Evolutionary conservation across 148 eudicot genomes (phyloP), one percentile per base, ranked within the genome.

Genomic region (Chenopodium suecicum): DNA sequence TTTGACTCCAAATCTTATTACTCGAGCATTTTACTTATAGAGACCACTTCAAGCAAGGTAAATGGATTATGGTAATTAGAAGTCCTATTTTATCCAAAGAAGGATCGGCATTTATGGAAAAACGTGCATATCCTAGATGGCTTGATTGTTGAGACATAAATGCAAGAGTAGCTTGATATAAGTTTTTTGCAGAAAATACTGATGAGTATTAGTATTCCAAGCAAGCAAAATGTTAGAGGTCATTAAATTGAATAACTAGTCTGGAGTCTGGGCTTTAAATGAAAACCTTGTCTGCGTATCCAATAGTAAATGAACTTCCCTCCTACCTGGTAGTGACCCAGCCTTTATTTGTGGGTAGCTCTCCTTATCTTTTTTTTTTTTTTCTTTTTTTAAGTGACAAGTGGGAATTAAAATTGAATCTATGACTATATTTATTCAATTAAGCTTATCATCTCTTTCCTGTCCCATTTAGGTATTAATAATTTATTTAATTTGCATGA

Each of bases 281-380:
- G 79, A 66, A 68, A 82, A 50, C 79, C 74, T 75, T 82, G 75
- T 69, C 41, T 82, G 56, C 52, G 70, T 76, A 76, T 76, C 69
- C 80, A 56, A 68, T 74, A 83, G 82, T 83, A 83, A 83, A 83
- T 83, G 85, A 83, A 83, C 85, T 75, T 82, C 62, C 78, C 82
- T 83, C 79, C 79, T 75, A 79, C 79, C 79, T 58, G 80, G 58
- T 78, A 63, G 70, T 74, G 70, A 67, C 70, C 62, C 79, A 56
- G 70, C 54, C 17, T 72, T 72, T 72, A 72, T 72, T 72, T 72
- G 19, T 70, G 75, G 48, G 13, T 72, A 72, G 56, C 75, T 72
- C 27, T 20, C 10, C 27, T 46, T 41, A 37, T 70, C 63, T 58
- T 20, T 7, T 7, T 0, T 22, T 9, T n/a, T 9, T 0, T 0